phyloP scores from a whole-genome alignment of 106 monocot genomes.

The Acorus calamus region DNA sequence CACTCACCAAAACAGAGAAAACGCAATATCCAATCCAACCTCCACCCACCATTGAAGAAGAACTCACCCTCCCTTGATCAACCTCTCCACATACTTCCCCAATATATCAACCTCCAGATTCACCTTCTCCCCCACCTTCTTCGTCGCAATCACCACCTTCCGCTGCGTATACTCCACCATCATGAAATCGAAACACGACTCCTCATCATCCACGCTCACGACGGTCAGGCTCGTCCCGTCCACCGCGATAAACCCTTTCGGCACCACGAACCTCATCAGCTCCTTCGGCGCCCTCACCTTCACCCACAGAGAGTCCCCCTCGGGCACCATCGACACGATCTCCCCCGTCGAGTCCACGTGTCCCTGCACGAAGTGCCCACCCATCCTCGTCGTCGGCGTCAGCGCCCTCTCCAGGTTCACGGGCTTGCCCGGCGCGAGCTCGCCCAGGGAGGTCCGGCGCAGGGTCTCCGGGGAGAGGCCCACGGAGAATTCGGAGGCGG shows the following conservation, averaged over 20 bases:
- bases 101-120: constrained; percentile 94
- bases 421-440: constrained; percentile 25
- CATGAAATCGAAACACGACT: constrained; percentile 82
- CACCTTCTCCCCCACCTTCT: constrained; percentile 89
- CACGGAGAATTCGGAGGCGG: constrained; percentile 41
- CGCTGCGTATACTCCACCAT: constrained; percentile 87
- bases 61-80: constrained; percentile 25
- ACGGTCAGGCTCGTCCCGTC: constrained; percentile 95
- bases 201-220: constrained; percentile 70
- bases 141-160: constrained; percentile 70
- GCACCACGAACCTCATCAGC: constrained; percentile 57
- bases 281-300: constrained; percentile 50
- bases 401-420: constrained; percentile 88
- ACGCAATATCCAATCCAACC: too few relatives aligned
- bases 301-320: constrained; percentile 89
- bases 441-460: constrained; percentile 56
- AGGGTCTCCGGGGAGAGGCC: constrained; percentile 92
- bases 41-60: too few relatives aligned
- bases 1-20: too few relatives aligned
- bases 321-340: constrained; percentile 48
- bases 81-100: constrained; percentile 90
- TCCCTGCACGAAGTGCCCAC: constrained; percentile 96
- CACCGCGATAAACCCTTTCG: constrained; percentile 83
- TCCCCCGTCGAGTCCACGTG: constrained; percentile 87
- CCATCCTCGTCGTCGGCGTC: constrained; percentile 66